Evolutionary conservation across 2,329 filamentous ascomycete species (phyloP).

Genomic region (Verticillium isaacii): DNA sequence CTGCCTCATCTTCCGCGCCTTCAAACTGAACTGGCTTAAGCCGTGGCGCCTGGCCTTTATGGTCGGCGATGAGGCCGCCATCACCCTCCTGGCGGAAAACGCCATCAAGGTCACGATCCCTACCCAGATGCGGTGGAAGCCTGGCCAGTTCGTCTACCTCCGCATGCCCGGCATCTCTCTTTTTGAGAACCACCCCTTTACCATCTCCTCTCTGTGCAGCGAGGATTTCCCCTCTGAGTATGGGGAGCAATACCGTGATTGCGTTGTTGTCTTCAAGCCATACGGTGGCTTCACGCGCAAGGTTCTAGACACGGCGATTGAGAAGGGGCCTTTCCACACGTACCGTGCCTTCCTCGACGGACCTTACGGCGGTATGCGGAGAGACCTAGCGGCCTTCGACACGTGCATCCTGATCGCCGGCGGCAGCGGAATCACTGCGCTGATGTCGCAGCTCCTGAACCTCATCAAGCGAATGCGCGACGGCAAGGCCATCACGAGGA

Average conservation of each 20-base stretch:
- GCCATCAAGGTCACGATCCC: conserved; percentile 95
- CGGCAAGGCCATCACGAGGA: conserved; percentile 87
- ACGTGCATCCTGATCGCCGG: conserved; percentile 91
- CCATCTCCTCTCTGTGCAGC: conserved; percentile 86
- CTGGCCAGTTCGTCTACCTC: conserved; percentile 91
- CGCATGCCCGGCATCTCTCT: conserved; percentile 89
- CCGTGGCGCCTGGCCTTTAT: conserved; percentile 76
- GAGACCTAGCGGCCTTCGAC: conserved; percentile 86
- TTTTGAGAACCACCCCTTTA: conserved; percentile 93
- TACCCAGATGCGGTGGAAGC: conserved; percentile 87
- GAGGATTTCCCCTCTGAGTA: conserved; percentile 92
- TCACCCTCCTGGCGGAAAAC: conserved; percentile 86
- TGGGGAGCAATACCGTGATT: conserved; percentile 81
- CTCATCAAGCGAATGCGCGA: conserved; percentile 97
- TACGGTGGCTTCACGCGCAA: conserved; percentile 86
- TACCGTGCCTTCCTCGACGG: conserved; percentile 92
- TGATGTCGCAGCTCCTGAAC: conserved; percentile 86
- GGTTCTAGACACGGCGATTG: conserved; percentile 76
- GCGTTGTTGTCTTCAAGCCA: conserved; percentile 86
- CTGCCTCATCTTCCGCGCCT: conserved; percentile 70
- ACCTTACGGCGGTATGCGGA: conserved; percentile 90
- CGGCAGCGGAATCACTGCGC: conserved; percentile 88
- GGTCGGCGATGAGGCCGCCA: conserved; percentile 85
- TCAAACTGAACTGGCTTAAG: conserved; percentile 86
- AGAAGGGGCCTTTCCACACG: conserved; percentile 84